Conservation (phyloP, 2,329 filamentous ascomycete species). For the Delphinella strobiligena region DNA sequence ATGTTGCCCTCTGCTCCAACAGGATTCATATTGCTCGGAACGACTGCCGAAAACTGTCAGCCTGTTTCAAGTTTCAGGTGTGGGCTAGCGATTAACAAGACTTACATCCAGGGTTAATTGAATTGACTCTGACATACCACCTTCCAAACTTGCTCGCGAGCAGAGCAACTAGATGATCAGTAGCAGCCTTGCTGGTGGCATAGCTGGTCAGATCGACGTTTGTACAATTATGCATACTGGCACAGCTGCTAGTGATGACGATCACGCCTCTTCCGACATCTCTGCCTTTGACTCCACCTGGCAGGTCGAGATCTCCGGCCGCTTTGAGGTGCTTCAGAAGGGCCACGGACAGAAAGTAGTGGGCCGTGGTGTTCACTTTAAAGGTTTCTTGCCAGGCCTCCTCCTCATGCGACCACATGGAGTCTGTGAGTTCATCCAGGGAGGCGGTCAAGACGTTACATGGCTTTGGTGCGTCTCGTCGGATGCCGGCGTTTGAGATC, state of each 20-base stretch:
- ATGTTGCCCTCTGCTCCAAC: conserved; percentile 29
- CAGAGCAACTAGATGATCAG: conserved; percentile 38
- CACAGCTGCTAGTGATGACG: conserved; percentile 39
- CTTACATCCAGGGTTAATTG: conserved; percentile 34
- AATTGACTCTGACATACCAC: conserved; percentile 32
- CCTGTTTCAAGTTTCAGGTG: too few species aligned
- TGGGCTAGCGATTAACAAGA: conserved; percentile 4
- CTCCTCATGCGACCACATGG: conserved; percentile 34
- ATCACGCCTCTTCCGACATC: conserved; percentile 34
- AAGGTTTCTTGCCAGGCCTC: conserved; percentile 37
- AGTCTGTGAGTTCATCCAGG: conserved; percentile 31
- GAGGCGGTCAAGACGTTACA: conserved; percentile 34
- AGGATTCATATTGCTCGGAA: conserved; percentile 34
- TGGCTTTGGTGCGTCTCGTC: conserved; percentile 30
- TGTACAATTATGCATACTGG: conserved; percentile 41
- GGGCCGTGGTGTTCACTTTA: conserved; percentile 36
- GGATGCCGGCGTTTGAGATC: conserved; percentile 38
- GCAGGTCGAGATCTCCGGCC: conserved; percentile 22
- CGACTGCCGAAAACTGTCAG: conserved; percentile 20
- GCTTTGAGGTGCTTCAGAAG: conserved; percentile 32
- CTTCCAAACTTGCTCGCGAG: conserved; percentile 37
- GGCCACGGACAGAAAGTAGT: conserved; percentile 38
- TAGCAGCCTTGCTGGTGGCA: conserved; percentile 39
- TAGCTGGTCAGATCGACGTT: conserved; percentile 43
- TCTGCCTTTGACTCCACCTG: conserved; percentile 18